Evolutionary conservation across 306 rosid genomes (phyloP), one percentile per base, ranked within the genome.

Genomic region (Rosa persica): DNA sequence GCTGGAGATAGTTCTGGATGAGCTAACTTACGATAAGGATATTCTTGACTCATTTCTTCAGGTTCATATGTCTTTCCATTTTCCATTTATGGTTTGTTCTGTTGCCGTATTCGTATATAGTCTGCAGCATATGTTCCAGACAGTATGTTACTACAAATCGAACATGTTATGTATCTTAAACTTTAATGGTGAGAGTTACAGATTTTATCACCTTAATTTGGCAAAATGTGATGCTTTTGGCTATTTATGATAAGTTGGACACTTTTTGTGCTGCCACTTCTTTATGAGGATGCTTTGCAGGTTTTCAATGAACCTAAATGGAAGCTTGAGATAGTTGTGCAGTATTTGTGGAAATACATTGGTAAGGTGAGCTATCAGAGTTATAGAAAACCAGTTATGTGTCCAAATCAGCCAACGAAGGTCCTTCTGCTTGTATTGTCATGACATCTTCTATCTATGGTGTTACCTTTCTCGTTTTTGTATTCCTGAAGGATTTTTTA

Each of bases 301-400:
- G 81, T 81, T 82, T 89, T 84, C 49, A 49, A 52, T 77, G 90
- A 89, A 58, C 85, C 97, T 27, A 90, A 88, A 81, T 92, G 93
- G 92, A 94, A 92, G 89, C 90, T 90, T 85, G 97, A 90, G 85
- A 76, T 92, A 73, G 79, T 94, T 73, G 89, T 85, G 92, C 89
- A 85, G 80, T 94, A 86, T 83, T 84, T 94, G 76, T 87, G 92
- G 94, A 94, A 89, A 82, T 94, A 89, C 90, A 88, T 89, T 27
- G 57, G 90, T 52, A 94, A 90, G 96, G 96, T 93, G 84, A 81
- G 52, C 22, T 58, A 51, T 67, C 27, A 27, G 40, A 64, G 25
- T 23, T 20, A 46, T 17, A 16, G 51, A 52, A 22, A 65, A 23
- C 5, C 13, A 25, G 38, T 40, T 78, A 34, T 27, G 15, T n/a